A percentile compares a stretch with the other conserved stretches of the same genome.
These are phyloP conservation scores for Trichoderma arundinaceum DNA, from an alignment of 2,329 filamentous ascomycete genomes.

Conservation along the genomic window DNA sequence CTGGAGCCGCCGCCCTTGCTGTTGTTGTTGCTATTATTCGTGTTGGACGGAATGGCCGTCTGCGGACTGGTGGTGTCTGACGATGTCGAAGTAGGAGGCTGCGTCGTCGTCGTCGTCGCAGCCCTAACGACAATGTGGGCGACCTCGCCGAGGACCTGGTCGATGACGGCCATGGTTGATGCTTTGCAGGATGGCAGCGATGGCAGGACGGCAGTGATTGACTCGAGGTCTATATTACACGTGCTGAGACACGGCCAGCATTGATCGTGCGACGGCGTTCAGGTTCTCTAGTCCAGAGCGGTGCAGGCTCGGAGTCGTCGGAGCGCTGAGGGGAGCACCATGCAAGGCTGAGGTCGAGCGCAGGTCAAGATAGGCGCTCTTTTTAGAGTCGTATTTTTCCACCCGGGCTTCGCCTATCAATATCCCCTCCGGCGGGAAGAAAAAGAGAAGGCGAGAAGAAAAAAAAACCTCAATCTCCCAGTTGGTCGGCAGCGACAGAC, in stretches of 20 bases:
- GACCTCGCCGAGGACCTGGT: slow-evolving; percentile 47
- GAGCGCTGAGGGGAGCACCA: slow-evolving; percentile 7
- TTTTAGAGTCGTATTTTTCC: slow-evolving; percentile 9
- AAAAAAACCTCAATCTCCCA: not conserved
- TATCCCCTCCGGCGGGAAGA: not conserved
- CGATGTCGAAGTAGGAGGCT: slow-evolving; percentile 15
- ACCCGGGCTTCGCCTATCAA: not conserved
- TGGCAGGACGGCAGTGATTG: slow-evolving; percentile 1
- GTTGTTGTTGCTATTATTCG: slow-evolving; percentile 35
- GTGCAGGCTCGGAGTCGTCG: slow-evolving; percentile 23
- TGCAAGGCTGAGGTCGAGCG: slow-evolving; percentile 27
- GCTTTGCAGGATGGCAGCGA: slow-evolving; percentile 4
- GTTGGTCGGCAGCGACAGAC: not conserved
- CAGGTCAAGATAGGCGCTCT: not conserved
- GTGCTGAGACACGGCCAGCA: slow-evolving; percentile 26
- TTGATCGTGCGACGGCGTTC: slow-evolving; percentile 23
- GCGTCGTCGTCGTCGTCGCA: slow-evolving; percentile 34
- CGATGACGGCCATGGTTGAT: slow-evolving; percentile 46
- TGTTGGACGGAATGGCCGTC: slow-evolving; percentile 30
- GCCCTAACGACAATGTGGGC: slow-evolving; percentile 47
- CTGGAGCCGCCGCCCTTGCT: slow-evolving; percentile 41
- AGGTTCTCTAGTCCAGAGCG: slow-evolving; percentile 23
- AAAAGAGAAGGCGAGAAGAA: not conserved
- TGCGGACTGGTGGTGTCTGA: slow-evolving; percentile 31
- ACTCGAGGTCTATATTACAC: slow-evolving; percentile 27